These are phyloP conservation scores for Penicillium sp. DNA, from an alignment of 2,329 filamentous ascomycete species.

Conservation along the genomic window DNA sequence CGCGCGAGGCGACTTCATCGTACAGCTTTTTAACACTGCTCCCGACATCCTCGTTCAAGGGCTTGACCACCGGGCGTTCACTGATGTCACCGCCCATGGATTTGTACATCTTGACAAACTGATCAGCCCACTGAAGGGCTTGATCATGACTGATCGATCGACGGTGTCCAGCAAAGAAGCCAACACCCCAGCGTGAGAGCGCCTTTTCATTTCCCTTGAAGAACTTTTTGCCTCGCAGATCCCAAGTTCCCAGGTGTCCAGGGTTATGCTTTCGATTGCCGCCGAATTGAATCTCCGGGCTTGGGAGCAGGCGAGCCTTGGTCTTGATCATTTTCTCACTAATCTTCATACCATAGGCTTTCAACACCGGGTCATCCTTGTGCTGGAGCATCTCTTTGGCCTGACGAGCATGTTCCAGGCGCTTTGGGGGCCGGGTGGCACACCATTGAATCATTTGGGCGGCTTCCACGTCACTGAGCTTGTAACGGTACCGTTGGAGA, in stretches of 20 bases:
- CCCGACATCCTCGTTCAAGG: constrained; percentile 48
- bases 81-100: constrained; percentile 62
- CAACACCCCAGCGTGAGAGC: constrained; percentile 74
- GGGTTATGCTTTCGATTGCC: constrained; percentile 59
- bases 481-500: constrained; percentile 61
- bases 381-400: constrained; percentile 71
- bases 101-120: constrained; percentile 64
- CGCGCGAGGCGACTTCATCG: constrained; percentile 39
- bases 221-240: constrained; percentile 81
- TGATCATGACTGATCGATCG: constrained; percentile 45
- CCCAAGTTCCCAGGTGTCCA: constrained; percentile 75
- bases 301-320: constrained; percentile 69
- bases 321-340: constrained; percentile 64
- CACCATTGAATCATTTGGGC: constrained; percentile 90
- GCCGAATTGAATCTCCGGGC: constrained; percentile 72
- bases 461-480: constrained; percentile 67
- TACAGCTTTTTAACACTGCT: constrained; percentile 60
- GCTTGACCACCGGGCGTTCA: constrained; percentile 48
- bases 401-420: constrained; percentile 67
- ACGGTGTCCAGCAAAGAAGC: constrained; percentile 63
- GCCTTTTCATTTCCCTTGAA: constrained; percentile 62
- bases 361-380: constrained; percentile 67
- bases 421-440: constrained; percentile 71
- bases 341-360: constrained; percentile 73
- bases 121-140: constrained; percentile 57